These are phyloP conservation scores for Lipomyces mesembrius DNA, from an alignment of 805 yeast genomes.

Conservation along the genomic window DNA sequence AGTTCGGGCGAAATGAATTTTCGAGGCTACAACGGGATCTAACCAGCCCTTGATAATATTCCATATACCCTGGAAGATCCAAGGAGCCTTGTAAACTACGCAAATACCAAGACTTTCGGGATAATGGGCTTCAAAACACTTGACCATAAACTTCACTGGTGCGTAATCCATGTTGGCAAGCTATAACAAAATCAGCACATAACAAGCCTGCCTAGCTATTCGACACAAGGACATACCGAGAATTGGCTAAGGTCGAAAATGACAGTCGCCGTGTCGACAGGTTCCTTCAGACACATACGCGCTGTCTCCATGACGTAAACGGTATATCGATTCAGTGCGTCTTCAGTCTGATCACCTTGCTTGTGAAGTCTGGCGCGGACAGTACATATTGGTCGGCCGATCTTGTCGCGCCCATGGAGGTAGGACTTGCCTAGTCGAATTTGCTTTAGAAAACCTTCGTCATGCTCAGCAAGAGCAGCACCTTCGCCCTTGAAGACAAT, in stretches of 20 bases:
- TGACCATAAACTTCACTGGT: constrained; percentile 86
- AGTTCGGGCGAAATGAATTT: constrained; percentile 80
- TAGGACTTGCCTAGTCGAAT: constrained; percentile 70
- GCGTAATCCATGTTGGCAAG: constrained; percentile 90
- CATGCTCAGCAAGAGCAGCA: constrained; percentile 55
- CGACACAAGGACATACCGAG: constrained; percentile 48
- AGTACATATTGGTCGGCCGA: constrained; percentile 77
- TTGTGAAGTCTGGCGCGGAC: constrained; percentile 80
- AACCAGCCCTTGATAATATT: constrained; percentile 89
- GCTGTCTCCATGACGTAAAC: constrained; percentile 77
- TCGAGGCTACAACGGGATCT: constrained; percentile 94
- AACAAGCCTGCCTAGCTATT: neutral
- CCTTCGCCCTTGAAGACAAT: constrained; percentile 75
- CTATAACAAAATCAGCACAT: constrained; percentile 5
- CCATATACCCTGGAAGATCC: constrained; percentile 97
- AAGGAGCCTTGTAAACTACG: constrained; percentile 91
- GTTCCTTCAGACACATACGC: constrained; percentile 73
- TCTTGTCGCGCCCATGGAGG: constrained; percentile 72
- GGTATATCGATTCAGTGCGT: constrained; percentile 76
- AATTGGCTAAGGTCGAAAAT: constrained; percentile 87
- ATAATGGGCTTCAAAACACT: constrained; percentile 92
- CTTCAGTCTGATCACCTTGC: constrained; percentile 66
- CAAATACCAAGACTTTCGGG: constrained; percentile 90
- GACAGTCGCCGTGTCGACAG: constrained; percentile 79
- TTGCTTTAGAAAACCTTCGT: constrained; percentile 55